Evolutionary conservation across 208 protist genomes (phyloP), one percentile per base, ranked within the genome.

Genomic region (Strigomonas galati): DNA sequence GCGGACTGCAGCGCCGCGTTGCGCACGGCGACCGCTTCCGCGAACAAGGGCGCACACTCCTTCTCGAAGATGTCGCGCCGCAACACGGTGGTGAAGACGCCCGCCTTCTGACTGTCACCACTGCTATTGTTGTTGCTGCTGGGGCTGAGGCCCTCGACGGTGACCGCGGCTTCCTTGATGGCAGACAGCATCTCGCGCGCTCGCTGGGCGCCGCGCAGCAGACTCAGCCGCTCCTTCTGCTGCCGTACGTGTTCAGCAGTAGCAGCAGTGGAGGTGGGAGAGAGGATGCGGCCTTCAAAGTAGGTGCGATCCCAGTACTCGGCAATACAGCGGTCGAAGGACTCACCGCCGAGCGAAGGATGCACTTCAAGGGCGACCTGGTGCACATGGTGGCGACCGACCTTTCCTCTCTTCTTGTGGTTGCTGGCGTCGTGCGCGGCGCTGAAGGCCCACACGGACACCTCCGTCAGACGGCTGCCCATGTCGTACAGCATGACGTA

Each of bases 301-400:
- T 88, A 88, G 19, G 68, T 56, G 15, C 51, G 51, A 67, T 94
- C 92, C 43, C 92, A 83, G 59, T 92, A 78, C 24, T 78, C 65
- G 15, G 92, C 95, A 43, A 98, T 87, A 51, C 87, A 94, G 31
- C 56, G 74, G 51, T 98, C 94, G 68, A 98, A 97, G 62, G 85
- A 66, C 9, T 75, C 62, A 3, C 94, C 95, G 43, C 95, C 95
- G 31, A 98, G 74, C 27, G 65, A 74, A 23, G 63, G 67, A 62
- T 94, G 76, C 15, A 73, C 74, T 48, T 82, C 73, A 17, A 89
- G 59, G 23, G 80, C 67, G 30, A 91, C 66, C 4, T 62, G 57
- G 14, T 76, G 40, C 21, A 67, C n/a, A 6, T 40, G 26, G 31
- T 6, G 26, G 31, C 37, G n/a, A 5, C 17, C 32, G 26, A 4